These are phyloP conservation scores for Gaeumannomyces tritici DNA, from an alignment of 2,329 filamentous ascomycete species.

Conservation along the genomic window DNA sequence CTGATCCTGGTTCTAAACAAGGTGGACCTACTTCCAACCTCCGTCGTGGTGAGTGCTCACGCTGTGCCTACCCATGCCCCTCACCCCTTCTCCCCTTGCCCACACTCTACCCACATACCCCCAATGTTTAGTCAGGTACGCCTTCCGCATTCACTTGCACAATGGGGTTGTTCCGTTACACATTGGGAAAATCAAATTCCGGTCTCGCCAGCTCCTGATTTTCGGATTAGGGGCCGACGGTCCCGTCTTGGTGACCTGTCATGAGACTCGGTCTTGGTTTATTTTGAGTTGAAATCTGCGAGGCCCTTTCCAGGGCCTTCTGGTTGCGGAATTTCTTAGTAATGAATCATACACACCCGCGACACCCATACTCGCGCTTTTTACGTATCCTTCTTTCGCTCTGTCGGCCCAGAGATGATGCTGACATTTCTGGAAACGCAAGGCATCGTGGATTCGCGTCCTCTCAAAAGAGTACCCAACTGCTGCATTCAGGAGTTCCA, in stretches of 20 bases:
- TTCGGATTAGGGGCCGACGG: constrained; percentile 60
- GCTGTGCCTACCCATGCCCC: constrained; percentile 2
- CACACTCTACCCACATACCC: constrained; percentile 17
- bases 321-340: constrained; percentile 88
- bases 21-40: constrained; percentile 85
- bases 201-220: constrained; percentile 56
- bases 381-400: constrained; percentile 14
- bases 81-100: constrained; percentile 7
- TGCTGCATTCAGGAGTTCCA: constrained; percentile 85
- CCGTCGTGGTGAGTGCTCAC: constrained; percentile 74
- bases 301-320: constrained; percentile 45
- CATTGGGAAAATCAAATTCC: constrained; percentile 84
- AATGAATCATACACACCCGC: constrained; percentile 69
- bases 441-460: constrained; percentile 88
- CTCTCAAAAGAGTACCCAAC: constrained; percentile 90
- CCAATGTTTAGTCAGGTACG: constrained; percentile 82
- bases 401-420: constrained; percentile 7
- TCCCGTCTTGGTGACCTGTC: constrained; percentile 85
- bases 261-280: constrained; percentile 70
- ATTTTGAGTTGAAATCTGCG: constrained; percentile 95
- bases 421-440: constrained; percentile 17
- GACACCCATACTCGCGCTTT: constrained; percentile 20
- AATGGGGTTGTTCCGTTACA: constrained; percentile 95
- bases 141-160: constrained; percentile 45
- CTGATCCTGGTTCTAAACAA: constrained; percentile 85